Conservation (phyloP, 352 stramenopile genomes). For the Pythium brachiatum region DNA sequence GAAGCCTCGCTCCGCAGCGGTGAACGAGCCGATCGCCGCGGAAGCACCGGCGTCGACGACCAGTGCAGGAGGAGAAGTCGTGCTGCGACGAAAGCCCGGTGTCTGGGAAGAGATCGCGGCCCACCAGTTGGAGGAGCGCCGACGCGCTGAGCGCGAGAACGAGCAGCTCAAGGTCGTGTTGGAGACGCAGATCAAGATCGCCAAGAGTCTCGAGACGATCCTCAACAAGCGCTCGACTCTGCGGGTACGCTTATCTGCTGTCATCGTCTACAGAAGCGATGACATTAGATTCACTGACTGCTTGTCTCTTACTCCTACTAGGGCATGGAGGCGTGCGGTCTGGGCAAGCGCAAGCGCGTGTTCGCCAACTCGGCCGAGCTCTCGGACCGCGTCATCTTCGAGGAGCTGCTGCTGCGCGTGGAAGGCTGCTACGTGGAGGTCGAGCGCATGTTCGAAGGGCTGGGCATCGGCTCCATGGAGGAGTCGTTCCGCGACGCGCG, state of each 20-base stretch:
- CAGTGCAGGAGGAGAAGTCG: neutral
- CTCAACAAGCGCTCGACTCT: constrained; percentile 39
- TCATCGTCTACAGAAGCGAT: neutral
- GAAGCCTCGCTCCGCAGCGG: constrained; percentile 1
- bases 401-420: constrained; percentile 24
- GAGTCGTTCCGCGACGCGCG: constrained; percentile 24
- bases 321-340: constrained; percentile 20
- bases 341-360: constrained; percentile 28
- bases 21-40: neutral
- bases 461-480: constrained; percentile 22
- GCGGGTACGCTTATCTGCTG: constrained; percentile 17
- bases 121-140: constrained; percentile 22
- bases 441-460: constrained; percentile 18
- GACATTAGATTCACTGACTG: constrained; percentile 6
- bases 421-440: constrained; percentile 29
- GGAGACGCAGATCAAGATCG: constrained; percentile 46
- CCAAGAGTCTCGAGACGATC: constrained; percentile 38
- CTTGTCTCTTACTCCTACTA: constrained; percentile 6
- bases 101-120: constrained; percentile 29
- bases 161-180: constrained; percentile 47
- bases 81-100: constrained; percentile 1
- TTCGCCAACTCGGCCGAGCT: constrained; percentile 10
- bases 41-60: neutral
- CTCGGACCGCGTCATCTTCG: constrained; percentile 20
- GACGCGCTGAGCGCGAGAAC: constrained; percentile 42